Percentiles rank a stretch among this genome's conserved stretches.
Evolutionary conservation across 2,329 filamentous ascomycete genomes (phyloP).

Genomic region (Stemphylium vesicarium): DNA sequence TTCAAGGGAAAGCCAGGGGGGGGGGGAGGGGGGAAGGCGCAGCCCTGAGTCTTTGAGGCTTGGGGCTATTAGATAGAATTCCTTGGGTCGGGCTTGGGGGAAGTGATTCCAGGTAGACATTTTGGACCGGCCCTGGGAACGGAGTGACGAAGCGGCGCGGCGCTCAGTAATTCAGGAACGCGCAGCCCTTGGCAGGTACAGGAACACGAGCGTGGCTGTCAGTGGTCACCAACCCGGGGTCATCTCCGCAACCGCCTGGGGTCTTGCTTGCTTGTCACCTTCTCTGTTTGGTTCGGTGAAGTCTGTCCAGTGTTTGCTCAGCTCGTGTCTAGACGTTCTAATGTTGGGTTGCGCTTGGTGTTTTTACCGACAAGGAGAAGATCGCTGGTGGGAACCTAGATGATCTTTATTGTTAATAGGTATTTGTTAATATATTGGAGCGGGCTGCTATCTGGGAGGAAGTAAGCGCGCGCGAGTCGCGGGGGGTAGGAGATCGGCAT

Average conservation of each 20-base stretch:
- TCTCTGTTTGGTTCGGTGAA: conserved; percentile 1
- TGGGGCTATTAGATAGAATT: too few species aligned
- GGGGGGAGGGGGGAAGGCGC: not conserved
- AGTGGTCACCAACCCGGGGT: not conserved
- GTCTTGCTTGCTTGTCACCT: not conserved
- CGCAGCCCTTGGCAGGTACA: conserved; percentile 7
- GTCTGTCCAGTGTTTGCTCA: not conserved
- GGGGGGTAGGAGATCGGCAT: too few species aligned
- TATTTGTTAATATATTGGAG: too few species aligned
- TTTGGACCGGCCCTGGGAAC: too few species aligned
- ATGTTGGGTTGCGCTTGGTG: not conserved
- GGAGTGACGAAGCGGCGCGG: conserved; percentile 5
- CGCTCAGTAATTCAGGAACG: conserved; percentile 1
- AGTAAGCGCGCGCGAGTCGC: too few species aligned
- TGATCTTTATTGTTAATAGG: too few species aligned
- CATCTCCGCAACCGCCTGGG: conserved; percentile 6
- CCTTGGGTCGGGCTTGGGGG: too few species aligned
- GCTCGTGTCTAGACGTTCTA: too few species aligned
- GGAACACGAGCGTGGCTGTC: not conserved
- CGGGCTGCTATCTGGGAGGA: too few species aligned
- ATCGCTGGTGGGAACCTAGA: not conserved
- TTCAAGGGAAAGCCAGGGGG: not conserved
- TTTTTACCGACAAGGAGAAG: not conserved
- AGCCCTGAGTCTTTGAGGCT: too few species aligned
- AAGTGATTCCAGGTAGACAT: too few species aligned